Base-by-base conservation (phyloP, 495 filamentous ascomycete genomes). In the Aspergillus haitiensis region DNA sequence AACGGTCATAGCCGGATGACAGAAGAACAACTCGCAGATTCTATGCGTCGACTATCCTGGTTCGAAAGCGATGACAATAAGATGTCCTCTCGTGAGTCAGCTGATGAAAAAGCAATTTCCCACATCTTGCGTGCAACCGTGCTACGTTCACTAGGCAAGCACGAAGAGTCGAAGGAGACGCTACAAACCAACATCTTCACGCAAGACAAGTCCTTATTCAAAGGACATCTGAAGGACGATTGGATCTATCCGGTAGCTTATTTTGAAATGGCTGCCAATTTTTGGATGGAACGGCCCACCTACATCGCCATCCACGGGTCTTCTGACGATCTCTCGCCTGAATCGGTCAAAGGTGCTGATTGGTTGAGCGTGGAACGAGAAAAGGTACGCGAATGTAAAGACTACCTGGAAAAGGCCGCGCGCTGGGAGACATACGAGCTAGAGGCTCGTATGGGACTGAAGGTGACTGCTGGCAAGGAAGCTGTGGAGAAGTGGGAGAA, bases 361-460 rank as follows among this genome's bases (percentile, higher is more conserved):
- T 56, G 67, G 52, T 33, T 68, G 61, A 71, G 76, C n/a, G 62
- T 70, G 6, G 81, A 82, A 68, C 78, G 79, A 36, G 70, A 74
- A 53, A 72, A 82, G 61, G 78, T 88, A 18, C 72, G 78, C 12
- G 86, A 91, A 65, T 92, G 90, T 69, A 83, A 86, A 63, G 76
- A 79, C 37, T 88, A 87, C 76, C 71, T 97, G 15, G 85, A 91
- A 15, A 92, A 91, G 74, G 88, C 89, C 21, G 85, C 88, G 16
- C 84, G 77, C 21, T 97, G 91, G 91, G 93, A 96, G 63, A 78
- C 80, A 12, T 98, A 90, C 68, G 86, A 94, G 47, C 78, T 98
- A 36, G 95, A 98, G 70, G 87, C 89, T 46, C 82, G 94, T 52
- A 84, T 97, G 53, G 90, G 91, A 31, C 77, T 97, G 70, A 89